Evolutionary conservation across 345 rosid species (phyloP).

Genomic region (Syzygium aqueum): DNA sequence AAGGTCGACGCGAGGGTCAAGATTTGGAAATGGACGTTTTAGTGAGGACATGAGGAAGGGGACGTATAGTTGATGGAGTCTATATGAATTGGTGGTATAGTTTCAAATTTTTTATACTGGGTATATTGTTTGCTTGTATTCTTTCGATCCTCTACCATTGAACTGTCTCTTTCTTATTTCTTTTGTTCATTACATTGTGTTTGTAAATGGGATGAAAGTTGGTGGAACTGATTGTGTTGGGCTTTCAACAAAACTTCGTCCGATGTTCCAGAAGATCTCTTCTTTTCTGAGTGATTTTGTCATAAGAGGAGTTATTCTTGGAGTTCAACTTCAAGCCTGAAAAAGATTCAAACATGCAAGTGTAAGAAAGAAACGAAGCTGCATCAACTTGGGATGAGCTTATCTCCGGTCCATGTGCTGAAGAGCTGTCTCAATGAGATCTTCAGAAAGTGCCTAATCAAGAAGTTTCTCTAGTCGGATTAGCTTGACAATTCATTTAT

Average conservation of each 20-base stretch:
- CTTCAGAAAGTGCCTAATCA: neutral
- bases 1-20: slow-evolving; percentile 66
- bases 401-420: neutral
- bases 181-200: neutral
- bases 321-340: neutral
- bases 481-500: neutral
- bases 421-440: neutral
- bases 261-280: neutral
- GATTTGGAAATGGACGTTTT: slow-evolving; percentile 86
- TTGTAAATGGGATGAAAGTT: slow-evolving; percentile 5
- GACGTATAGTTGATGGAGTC: neutral
- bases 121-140: neutral
- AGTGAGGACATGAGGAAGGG: neutral
- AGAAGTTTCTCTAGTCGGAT: neutral
- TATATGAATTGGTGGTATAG: neutral
- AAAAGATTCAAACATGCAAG: neutral
- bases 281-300: neutral
- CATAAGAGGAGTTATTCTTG: neutral
- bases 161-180: neutral
- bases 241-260: neutral
- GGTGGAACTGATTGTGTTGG: neutral
- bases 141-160: neutral
- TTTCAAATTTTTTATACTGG: neutral
- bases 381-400: neutral
- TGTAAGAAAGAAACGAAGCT: neutral